phyloP scores from a whole-genome alignment of 805 yeast species.

The Wilhelminamyces savonicus region DNA sequence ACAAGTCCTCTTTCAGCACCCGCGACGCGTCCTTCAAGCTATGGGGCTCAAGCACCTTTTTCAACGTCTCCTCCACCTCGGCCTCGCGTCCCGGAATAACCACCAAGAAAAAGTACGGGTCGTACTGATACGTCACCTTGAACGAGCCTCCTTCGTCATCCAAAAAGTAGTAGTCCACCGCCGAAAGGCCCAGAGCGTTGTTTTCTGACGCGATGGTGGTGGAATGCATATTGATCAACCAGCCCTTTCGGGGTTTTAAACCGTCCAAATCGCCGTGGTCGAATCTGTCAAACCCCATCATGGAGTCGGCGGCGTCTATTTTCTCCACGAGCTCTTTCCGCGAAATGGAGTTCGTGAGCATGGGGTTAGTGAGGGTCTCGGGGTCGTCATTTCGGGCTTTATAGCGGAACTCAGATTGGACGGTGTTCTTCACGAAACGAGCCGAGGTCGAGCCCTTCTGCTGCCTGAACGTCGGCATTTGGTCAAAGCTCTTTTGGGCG shows the following conservation, averaged over 20 bases:
- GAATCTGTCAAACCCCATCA: conserved; percentile 84
- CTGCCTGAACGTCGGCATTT: too few species aligned
- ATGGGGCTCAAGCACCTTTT: conserved; percentile 57
- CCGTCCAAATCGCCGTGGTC: conserved; percentile 61
- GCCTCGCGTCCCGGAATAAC: conserved; percentile 55
- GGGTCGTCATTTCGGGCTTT: conserved; percentile 13
- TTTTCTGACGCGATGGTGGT: conserved; percentile 61
- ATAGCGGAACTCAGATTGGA: conserved; percentile 14
- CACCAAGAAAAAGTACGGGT: conserved; percentile 79
- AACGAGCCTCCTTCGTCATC: conserved; percentile 97
- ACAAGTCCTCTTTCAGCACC: conserved; percentile 70
- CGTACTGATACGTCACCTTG: conserved; percentile 74
- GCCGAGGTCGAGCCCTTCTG: conserved; percentile 50
- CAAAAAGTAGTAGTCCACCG: conserved; percentile 88
- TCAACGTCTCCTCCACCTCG: conserved; percentile 82
- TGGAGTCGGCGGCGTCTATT: conserved; percentile 63
- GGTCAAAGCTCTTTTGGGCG: too few species aligned
- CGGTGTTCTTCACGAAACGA: conserved; percentile 42
- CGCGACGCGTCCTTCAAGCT: conserved; percentile 49
- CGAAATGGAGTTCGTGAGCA: conserved; percentile 31
- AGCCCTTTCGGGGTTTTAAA: conserved; percentile 56
- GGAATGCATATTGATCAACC: conserved; percentile 94
- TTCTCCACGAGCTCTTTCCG: conserved; percentile 50
- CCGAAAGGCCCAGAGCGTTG: conserved; percentile 62
- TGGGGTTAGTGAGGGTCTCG: conserved; percentile 24